Evolutionary conservation across 176 grass and related monocot genomes (phyloP).

Genomic region (Metroxylon sagu): DNA sequence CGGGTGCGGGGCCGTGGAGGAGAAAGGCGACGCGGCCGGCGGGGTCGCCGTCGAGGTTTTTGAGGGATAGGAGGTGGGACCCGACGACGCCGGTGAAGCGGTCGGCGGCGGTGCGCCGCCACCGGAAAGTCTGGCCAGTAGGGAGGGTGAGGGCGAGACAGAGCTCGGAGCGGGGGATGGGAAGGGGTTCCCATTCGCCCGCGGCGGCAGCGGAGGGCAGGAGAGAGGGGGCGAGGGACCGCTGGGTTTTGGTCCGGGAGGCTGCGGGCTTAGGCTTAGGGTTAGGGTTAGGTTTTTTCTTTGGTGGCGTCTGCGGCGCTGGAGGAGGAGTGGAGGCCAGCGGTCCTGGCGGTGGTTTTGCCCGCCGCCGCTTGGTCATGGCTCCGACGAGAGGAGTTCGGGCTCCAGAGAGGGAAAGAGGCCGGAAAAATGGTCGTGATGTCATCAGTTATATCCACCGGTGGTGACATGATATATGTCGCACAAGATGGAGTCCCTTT

Average conservation of each 20-base stretch:
- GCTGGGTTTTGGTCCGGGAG: slow-evolving; percentile 9
- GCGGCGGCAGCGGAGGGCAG: not conserved
- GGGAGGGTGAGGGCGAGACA: slow-evolving; percentile 65
- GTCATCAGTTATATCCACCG: too few relatives aligned
- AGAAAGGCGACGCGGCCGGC: slow-evolving; percentile 47
- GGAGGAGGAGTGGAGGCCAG: slow-evolving; percentile 6
- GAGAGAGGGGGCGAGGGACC: slow-evolving; percentile 34
- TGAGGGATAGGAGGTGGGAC: slow-evolving; percentile 69
- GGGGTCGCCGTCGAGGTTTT: slow-evolving; percentile 28
- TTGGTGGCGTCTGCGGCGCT: slow-evolving; percentile 1
- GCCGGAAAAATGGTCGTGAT: not conserved
- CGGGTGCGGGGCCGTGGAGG: slow-evolving; percentile 23
- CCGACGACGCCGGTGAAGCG: slow-evolving; percentile 74
- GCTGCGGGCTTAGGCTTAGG: slow-evolving; percentile 18
- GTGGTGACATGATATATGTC: too few relatives aligned
- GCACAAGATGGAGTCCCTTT: too few relatives aligned
- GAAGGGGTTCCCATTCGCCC: slow-evolving; percentile 56
- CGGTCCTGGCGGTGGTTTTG: not conserved
- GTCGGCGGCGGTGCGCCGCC: slow-evolving; percentile 51
- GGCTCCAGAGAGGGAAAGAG: slow-evolving; percentile 21
- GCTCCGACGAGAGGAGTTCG: slow-evolving; percentile 15
- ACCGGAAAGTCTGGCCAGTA: slow-evolving; percentile 84
- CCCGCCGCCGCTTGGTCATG: slow-evolving; percentile 17
- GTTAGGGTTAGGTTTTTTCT: slow-evolving; percentile 19
- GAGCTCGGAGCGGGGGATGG: slow-evolving; percentile 46